phyloP scores from a whole-genome alignment of 2,329 filamentous ascomycete genomes.

The Akanthomyces dipterigenus region DNA sequence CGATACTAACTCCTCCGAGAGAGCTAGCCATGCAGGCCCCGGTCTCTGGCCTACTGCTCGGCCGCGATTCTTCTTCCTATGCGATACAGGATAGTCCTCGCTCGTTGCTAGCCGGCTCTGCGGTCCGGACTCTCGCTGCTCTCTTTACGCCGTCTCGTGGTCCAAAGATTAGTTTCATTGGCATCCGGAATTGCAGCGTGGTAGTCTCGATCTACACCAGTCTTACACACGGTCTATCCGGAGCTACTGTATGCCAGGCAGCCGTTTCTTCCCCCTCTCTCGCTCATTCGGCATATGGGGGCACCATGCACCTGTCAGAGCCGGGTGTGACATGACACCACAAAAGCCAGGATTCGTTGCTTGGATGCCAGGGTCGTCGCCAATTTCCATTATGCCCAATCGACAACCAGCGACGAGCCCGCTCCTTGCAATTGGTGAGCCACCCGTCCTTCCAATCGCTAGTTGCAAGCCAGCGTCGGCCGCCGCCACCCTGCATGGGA shows the following conservation, averaged over 20 bases:
- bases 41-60: not conserved
- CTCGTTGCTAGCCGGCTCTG: not conserved
- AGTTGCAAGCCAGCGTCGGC: slow-evolving; percentile 1
- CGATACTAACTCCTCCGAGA: slow-evolving; percentile 30
- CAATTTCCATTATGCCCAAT: slow-evolving; percentile 10
- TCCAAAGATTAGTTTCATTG: not conserved
- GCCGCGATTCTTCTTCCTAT: not conserved
- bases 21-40: not conserved
- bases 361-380: slow-evolving; percentile 1
- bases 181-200: slow-evolving; percentile 6
- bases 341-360: not conserved
- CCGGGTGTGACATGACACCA: slow-evolving; percentile 2
- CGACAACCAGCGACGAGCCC: not conserved
- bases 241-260: not conserved
- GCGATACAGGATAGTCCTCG: slow-evolving; percentile 1
- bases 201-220: not conserved
- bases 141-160: not conserved
- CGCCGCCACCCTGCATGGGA: slow-evolving; percentile 5
- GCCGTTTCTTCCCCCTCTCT: not conserved
- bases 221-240: not conserved
- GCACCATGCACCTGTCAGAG: not conserved
- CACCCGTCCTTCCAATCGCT: not conserved
- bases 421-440: slow-evolving; percentile 1
- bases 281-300: not conserved
- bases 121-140: not conserved